Evolutionary conservation across 768 basidiomycete species (phyloP).

Genomic region (Grammothele lineata): DNA sequence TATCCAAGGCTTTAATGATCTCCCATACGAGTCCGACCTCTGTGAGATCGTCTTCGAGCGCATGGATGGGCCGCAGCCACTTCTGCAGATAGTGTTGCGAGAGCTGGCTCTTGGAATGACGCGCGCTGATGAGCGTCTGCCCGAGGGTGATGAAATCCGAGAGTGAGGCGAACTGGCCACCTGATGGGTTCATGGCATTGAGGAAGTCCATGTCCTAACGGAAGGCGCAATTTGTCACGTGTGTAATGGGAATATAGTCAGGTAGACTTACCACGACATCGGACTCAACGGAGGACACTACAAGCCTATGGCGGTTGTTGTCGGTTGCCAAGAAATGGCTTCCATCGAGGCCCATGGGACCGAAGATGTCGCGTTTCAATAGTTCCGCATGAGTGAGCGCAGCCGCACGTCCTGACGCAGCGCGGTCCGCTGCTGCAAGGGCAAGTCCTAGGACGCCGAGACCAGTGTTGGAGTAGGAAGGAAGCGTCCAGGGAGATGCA

Average conservation of each 20-base stretch:
- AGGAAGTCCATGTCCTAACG: slow-evolving; percentile 1
- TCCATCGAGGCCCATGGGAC: slow-evolving; percentile 39
- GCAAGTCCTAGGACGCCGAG: slow-evolving; percentile 32
- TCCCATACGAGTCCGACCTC: too few relatives aligned
- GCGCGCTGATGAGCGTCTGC: slow-evolving; percentile 40
- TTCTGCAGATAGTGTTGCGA: too few relatives aligned
- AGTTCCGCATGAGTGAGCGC: slow-evolving; percentile 33
- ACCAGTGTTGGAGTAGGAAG: slow-evolving; percentile 39
- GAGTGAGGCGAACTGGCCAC: slow-evolving; percentile 47
- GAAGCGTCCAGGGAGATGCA: slow-evolving; percentile 40
- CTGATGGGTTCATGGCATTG: slow-evolving; percentile 38
- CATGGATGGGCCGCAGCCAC: too few relatives aligned
- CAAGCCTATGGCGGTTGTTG: slow-evolving; percentile 32
- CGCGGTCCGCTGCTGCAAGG: slow-evolving; percentile 29
- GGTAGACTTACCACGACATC: slow-evolving; percentile 7
- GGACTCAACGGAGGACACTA: slow-evolving; percentile 32
- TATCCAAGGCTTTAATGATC: too few relatives aligned
- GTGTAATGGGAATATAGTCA: slow-evolving; percentile 21
- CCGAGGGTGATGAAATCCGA: slow-evolving; percentile 39
- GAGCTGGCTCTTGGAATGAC: too few relatives aligned
- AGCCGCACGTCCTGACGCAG: neutral
- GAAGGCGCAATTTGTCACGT: neutral
- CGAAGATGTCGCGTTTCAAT: slow-evolving; percentile 46
- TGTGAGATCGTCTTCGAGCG: too few relatives aligned
- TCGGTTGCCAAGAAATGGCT: slow-evolving; percentile 40